Evolutionary conservation across 805 yeast genomes (phyloP), one percentile per base, ranked within the genome.

Genomic region (Cyberlindnera maritima): DNA sequence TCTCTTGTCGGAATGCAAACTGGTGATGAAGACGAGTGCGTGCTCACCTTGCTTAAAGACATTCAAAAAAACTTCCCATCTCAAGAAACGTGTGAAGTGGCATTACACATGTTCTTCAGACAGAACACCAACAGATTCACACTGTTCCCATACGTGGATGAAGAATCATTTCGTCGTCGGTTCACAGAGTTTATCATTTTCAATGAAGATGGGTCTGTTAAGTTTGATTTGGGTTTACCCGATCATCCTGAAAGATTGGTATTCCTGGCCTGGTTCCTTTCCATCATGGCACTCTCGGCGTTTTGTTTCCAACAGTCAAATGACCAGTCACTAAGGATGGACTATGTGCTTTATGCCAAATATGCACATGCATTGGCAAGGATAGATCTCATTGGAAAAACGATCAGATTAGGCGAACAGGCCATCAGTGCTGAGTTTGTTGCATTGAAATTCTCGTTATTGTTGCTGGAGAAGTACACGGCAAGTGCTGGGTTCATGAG

Each of bases 401-500:
- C 26, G 11, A 43, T 48, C 20, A 48, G 43, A 39, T 26, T 41
- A 14, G 49, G 49, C 2, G 53, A 52, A 7, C 35, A n/a, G 2
- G 46, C 47, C 8, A 11, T 46, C n/a, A 41, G 47, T 3, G 39
- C 39, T 9, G 52, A 51, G 4, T 41, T 35, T 14, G 36, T 51
- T 13, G 35, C 43, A 7, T 33, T 44, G n/a, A 36, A 41, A 23
- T 51, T 26, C 33, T 26, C 31, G 3, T 34, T 43, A 15, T 25
- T 45, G 20, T 23, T 51, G n/a, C n/a, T 51, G 37, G 55, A 51
- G 40, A 51, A 46, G 17, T 48, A 51, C 36, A 48, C 52, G 1
- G 45, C 55, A 9, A 34, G 43, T 41, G 55, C 52, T 7, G 55
- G 55, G 15, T 48, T 51, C 33, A 28, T 51, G 39, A 42, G 43